phyloP scores from a whole-genome alignment of 306 rosid species.

The Trichosanthes cucumerina region DNA sequence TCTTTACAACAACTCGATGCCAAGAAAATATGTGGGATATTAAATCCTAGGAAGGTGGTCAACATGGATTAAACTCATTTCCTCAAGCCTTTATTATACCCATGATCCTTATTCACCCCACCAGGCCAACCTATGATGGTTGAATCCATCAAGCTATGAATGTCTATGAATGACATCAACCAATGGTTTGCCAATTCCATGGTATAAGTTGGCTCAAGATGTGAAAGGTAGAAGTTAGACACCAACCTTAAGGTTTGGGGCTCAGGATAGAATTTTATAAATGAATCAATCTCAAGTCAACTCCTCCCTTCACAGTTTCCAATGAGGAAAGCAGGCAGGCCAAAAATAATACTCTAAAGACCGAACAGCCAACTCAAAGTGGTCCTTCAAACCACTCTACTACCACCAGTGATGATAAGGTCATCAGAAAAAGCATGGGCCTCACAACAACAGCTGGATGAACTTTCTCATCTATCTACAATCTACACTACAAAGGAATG shows the following conservation, averaged over 20 bases:
- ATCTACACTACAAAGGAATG: neutral
- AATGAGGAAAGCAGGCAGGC: neutral
- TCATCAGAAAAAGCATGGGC: neutral
- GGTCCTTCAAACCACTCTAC: neutral
- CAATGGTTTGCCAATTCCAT: neutral
- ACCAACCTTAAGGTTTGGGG: neutral
- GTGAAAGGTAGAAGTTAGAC: neutral
- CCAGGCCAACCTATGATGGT: no score
- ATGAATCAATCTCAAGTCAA: neutral
- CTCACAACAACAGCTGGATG: neutral
- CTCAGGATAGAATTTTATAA: neutral
- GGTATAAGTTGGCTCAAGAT: neutral
- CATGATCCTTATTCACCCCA: no score
- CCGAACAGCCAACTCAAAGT: slow-evolving; percentile 1
- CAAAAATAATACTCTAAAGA: neutral
- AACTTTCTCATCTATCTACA: neutral
- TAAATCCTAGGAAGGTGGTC: no score
- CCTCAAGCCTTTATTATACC: no score
- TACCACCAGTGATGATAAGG: neutral
- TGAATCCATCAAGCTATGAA: no score
- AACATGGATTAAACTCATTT: no score
- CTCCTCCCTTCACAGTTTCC: neutral
- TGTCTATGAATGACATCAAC: neutral
- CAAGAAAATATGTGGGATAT: no score
- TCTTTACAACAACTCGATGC: no score